Evolutionary conservation across 164 flowering plant genomes (phyloP), one percentile per base, ranked within the genome.

Genomic region (Cinnamomum chago): DNA sequence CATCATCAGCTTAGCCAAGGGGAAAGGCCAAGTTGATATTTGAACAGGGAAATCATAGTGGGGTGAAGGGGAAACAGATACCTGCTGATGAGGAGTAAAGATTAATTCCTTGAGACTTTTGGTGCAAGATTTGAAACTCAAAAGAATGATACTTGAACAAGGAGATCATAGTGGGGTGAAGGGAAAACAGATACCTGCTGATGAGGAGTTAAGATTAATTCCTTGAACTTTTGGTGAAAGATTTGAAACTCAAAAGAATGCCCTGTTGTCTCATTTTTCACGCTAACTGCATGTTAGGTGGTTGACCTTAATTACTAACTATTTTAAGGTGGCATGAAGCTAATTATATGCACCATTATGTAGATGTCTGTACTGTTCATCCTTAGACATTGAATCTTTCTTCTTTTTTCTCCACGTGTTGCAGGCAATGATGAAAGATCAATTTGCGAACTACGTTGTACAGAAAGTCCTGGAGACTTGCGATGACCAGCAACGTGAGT

Each of bases 351-450:
- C 47, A 40, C 47, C 47, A 40, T 40, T 35, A 5, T 40, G 47
- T 40, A 40, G 47, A 40, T 40, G 47, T 40, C 11, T 40, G 47
- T 11, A 40, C 10, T 40, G 47, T 40, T 40, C 47, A 40, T 40
- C 47, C 47, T 40, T 40, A 30, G 35, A 30, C 35, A 30, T 40
- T 40, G 47, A 12, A 55, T 55, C n/a, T 14, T 20, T 20, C n/a
- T 20, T 55, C 60, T 55, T 55, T 20, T 55, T 55, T 55, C 5
- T 55, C 60, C n/a, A 55, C 28, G 35, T 33, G n/a, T 14, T 30
- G n/a, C 82, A 93, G 98, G 96, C 80, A 58, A 93, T 93, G 96
- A 93, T 93, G 96, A 91, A 90, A 73, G 98, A 93, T 79, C 98
- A 93, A 83, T 93, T 91, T 86, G 98, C 90, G 55, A 93, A 93